Evolutionary conservation across 2,329 filamentous ascomycete species (phyloP).

Genomic region (Phaeosphaeriaceae sp.): DNA sequence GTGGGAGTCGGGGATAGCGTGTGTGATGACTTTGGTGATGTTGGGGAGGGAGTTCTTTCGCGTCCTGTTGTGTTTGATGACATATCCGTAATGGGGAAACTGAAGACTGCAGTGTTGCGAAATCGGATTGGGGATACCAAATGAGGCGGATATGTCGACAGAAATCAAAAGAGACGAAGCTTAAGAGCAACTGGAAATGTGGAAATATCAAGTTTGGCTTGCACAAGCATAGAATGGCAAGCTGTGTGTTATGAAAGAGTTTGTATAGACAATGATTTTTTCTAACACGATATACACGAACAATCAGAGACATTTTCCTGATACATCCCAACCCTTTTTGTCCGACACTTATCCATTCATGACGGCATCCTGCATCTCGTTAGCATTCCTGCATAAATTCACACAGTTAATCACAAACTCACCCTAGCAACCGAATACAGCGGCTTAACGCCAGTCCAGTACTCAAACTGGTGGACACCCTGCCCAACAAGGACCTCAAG

Average conservation of each 20-base stretch:
- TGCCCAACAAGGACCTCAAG: constrained; percentile 90
- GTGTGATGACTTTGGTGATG: not conserved
- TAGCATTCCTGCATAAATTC: not conserved
- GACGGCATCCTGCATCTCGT: constrained; percentile 20
- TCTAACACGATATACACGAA: not conserved
- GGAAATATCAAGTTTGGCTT: not conserved
- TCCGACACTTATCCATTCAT: constrained; percentile 13
- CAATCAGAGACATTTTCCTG: not conserved
- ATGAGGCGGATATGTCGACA: no score
- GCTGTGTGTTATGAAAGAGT: not conserved
- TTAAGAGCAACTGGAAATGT: not conserved
- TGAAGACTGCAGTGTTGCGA: no score
- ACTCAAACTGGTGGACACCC: constrained; percentile 82
- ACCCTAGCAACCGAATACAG: constrained; percentile 73
- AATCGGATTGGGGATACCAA: no score
- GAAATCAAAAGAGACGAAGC: no score
- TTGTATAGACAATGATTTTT: not conserved
- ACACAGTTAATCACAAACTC: constrained; percentile 29
- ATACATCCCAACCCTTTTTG: no score
- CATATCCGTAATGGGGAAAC: not conserved
- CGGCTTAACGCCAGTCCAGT: constrained; percentile 83
- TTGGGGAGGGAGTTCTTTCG: not conserved
- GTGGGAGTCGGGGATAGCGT: not conserved
- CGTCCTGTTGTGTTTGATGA: not conserved
- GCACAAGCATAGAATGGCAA: not conserved